A percentile compares a stretch with the other conserved stretches of the same genome.
Evolutionary conservation across 129 eudicot species (phyloP).

Genomic region (Artemisia argyi): DNA sequence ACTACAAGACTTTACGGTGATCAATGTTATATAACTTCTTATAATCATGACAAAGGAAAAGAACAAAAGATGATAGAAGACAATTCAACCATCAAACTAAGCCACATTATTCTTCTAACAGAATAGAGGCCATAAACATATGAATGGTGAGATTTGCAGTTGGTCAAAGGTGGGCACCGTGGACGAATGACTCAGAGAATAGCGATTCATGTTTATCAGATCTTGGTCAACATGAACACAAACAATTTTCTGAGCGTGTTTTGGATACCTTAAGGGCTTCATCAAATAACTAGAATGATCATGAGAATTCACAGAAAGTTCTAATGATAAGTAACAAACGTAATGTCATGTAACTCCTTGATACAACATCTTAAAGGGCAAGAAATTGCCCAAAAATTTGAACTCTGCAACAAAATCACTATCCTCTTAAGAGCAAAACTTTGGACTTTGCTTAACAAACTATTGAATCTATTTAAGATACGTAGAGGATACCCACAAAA

Average conservation of each 20-base stretch:
- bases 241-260: conserved; percentile 13
- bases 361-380: conserved; percentile 26
- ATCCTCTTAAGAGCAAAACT: conserved; percentile 34
- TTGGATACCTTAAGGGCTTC: not conserved
- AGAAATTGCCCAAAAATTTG: conserved; percentile 8
- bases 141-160: not conserved
- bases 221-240: not conserved
- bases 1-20: too few relatives aligned
- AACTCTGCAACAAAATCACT: conserved; percentile 27
- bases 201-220: not conserved
- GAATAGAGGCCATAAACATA: not conserved
- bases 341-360: conserved; percentile 26
- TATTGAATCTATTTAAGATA: conserved; percentile 61
- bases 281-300: conserved; percentile 7
- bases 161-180: not conserved
- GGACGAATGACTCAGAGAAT: not conserved
- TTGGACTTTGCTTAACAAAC: conserved; percentile 23
- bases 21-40: too few relatives aligned
- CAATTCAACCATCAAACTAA: too few relatives aligned
- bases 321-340: conserved; percentile 15
- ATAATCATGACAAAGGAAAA: too few relatives aligned
- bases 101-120: conserved; percentile 15
- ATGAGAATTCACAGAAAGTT: conserved; percentile 15
- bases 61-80: too few relatives aligned
- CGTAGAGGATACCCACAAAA: conserved; percentile 95